Conservation (phyloP, 306 rosid species). For the Malus domestica region DNA sequence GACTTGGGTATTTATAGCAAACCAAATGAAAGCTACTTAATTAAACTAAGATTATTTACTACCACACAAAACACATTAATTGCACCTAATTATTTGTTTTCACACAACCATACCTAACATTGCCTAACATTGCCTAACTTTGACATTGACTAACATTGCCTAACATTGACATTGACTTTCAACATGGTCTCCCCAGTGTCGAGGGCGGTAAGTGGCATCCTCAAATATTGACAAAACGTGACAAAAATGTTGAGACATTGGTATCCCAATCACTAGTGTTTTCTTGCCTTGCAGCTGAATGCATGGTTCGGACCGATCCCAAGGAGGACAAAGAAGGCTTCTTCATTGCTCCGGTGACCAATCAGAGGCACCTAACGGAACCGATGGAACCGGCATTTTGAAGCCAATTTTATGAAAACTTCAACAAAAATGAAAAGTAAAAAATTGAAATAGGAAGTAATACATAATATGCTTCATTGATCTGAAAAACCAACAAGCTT, state of each 20-base stretch:
- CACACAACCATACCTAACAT: no score
- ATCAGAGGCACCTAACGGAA: background rate
- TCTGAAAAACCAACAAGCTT: background rate
- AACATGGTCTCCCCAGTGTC: slow-evolving; percentile 45
- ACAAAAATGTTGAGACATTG: background rate
- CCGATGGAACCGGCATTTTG: background rate
- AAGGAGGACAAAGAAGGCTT: slow-evolving; percentile 75
- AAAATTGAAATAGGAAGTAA: background rate
- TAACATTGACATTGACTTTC: no score
- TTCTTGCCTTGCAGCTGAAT: slow-evolving; percentile 34
- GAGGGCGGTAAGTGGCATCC: slow-evolving; percentile 47
- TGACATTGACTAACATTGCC: no score
- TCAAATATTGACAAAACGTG: background rate
- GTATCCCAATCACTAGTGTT: background rate
- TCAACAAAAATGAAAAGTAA: background rate
- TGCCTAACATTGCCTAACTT: no score
- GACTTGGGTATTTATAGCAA: no score
- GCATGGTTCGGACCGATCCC: slow-evolving; percentile 60
- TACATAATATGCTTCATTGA: background rate
- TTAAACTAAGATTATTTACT: no score
- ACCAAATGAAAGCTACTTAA: no score
- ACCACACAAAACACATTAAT: no score
- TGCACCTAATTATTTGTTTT: no score
- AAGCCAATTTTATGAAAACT: background rate
- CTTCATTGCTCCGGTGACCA: slow-evolving; percentile 42